Percentiles rank a stretch among this genome's conserved stretches.
Evolutionary conservation across 805 yeast genomes (phyloP).

Genomic region (Ogataea methanolica): DNA sequence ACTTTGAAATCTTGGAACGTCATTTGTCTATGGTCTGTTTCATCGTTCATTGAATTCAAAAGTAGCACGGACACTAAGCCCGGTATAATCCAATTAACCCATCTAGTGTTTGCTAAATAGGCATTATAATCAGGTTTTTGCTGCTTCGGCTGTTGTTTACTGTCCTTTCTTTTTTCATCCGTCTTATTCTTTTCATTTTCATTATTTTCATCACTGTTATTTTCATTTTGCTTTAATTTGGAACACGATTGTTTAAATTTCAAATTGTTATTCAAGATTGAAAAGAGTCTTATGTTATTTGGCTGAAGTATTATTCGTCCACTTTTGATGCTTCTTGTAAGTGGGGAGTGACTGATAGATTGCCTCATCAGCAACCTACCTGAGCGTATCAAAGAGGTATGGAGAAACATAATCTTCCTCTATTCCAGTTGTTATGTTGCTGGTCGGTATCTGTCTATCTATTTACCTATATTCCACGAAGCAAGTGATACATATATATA

Average conservation of each 20-base stretch:
- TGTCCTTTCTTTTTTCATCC: slow-evolving; percentile 5
- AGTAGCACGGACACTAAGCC: slow-evolving; percentile 21
- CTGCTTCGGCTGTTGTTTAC: slow-evolving; percentile 9
- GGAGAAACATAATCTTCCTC: too few relatives aligned
- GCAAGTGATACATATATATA: too few relatives aligned
- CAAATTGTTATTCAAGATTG: slow-evolving; percentile 10
- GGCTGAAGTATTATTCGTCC: too few relatives aligned
- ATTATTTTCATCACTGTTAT: background rate
- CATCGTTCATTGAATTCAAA: slow-evolving; percentile 12
- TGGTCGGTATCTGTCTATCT: too few relatives aligned
- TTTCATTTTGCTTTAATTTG: background rate
- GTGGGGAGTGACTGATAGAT: too few relatives aligned
- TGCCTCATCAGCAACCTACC: too few relatives aligned
- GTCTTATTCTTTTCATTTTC: slow-evolving; percentile 1
- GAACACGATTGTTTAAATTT: slow-evolving; percentile 11
- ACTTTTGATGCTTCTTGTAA: too few relatives aligned
- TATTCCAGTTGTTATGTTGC: too few relatives aligned
- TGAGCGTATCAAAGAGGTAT: too few relatives aligned
- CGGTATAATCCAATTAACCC: slow-evolving; percentile 26
- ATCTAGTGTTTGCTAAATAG: slow-evolving; percentile 9
- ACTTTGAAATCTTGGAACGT: slow-evolving; percentile 91
- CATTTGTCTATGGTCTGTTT: slow-evolving; percentile 36
- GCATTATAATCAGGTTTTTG: slow-evolving; percentile 8
- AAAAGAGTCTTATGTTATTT: slow-evolving; percentile 7
- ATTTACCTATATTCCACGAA: too few relatives aligned